A percentile compares a stretch with the other conserved stretches of the same genome.
These are phyloP conservation scores for Neonectria coccinea DNA, from an alignment of 2,329 filamentous ascomycete genomes.

Conservation along the genomic window DNA sequence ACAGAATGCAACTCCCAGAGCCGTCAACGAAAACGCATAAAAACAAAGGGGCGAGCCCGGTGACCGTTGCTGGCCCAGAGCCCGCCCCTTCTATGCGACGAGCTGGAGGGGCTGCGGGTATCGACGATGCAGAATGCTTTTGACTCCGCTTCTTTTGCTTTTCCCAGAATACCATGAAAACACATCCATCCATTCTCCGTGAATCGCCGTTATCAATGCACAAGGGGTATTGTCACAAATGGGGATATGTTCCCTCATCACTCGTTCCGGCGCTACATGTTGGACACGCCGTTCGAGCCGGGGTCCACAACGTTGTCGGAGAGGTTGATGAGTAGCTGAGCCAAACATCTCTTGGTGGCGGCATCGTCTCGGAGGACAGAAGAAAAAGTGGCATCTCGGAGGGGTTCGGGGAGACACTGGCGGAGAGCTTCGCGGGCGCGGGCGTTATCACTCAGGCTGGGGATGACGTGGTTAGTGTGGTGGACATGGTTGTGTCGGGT, in stretches of 20 bases:
- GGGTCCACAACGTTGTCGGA: slow-evolving; percentile 82
- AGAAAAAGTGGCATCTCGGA: slow-evolving; percentile 97
- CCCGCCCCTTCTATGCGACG: slow-evolving; percentile 32
- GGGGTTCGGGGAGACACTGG: slow-evolving; percentile 96
- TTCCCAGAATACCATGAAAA: slow-evolving; percentile 48
- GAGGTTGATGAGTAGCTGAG: slow-evolving; percentile 96
- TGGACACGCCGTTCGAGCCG: slow-evolving; percentile 49
- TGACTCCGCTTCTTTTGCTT: slow-evolving; percentile 46
- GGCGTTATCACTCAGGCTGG: slow-evolving; percentile 92
- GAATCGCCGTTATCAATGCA: slow-evolving; percentile 46
- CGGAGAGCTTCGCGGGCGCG: slow-evolving; percentile 93
- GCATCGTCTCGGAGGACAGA: slow-evolving; percentile 96
- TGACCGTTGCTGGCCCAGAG: slow-evolving; percentile 27
- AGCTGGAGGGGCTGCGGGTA: slow-evolving; percentile 46
- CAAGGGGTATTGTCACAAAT: slow-evolving; percentile 45
- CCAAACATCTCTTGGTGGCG: slow-evolving; percentile 95
- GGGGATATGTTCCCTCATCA: slow-evolving; percentile 33
- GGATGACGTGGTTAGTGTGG: slow-evolving; percentile 25
- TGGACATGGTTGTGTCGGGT: not conserved
- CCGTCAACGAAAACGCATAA: slow-evolving; percentile 34
- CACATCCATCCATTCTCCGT: slow-evolving; percentile 42
- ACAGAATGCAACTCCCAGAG: slow-evolving; percentile 45
- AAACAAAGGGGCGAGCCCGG: slow-evolving; percentile 30
- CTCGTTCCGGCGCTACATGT: slow-evolving; percentile 47
- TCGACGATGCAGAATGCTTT: slow-evolving; percentile 50